Evolutionary conservation across 1,139 yeast species (phyloP).

Genomic region (Oligophagozyma castellii): DNA sequence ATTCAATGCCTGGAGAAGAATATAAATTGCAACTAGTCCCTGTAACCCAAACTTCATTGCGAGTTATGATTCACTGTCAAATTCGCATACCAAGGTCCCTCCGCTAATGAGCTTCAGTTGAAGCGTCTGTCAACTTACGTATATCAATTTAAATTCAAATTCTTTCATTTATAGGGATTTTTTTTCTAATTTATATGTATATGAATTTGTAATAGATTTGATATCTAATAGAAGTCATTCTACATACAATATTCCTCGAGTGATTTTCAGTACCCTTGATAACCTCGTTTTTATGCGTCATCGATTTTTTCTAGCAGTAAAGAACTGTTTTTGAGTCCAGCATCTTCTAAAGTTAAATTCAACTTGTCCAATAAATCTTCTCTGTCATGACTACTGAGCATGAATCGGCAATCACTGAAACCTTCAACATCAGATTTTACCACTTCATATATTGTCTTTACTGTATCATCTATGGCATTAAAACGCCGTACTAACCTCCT

Average conservation of each 20-base stretch:
- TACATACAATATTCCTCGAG: no score
- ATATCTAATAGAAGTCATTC: no score
- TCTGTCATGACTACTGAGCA: conserved; percentile 48
- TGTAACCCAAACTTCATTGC: not conserved
- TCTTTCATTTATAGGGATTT: no score
- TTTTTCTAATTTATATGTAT: no score
- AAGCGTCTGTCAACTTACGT: no score
- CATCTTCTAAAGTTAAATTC: conserved; percentile 50
- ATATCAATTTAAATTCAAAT: no score
- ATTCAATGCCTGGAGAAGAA: conserved; percentile 3
- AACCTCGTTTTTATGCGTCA: no score
- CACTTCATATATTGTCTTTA: conserved; percentile 46
- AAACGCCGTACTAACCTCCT: conserved; percentile 69
- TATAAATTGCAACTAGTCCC: conserved; percentile 2
- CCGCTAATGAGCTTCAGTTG: no score
- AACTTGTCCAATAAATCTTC: conserved; percentile 49
- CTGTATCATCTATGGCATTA: conserved; percentile 35
- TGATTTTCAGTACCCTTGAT: no score
- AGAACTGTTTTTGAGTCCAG: conserved; percentile 73
- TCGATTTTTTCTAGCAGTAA: conserved; percentile 45
- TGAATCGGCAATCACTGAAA: conserved; percentile 35
- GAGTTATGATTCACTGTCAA: no score
- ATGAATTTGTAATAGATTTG: no score
- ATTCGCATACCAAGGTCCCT: no score
- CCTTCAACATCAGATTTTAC: conserved; percentile 40